These are phyloP conservation scores for Cytospora piceae DNA, from an alignment of 2,329 filamentous ascomycete species.

Conservation along the genomic window DNA sequence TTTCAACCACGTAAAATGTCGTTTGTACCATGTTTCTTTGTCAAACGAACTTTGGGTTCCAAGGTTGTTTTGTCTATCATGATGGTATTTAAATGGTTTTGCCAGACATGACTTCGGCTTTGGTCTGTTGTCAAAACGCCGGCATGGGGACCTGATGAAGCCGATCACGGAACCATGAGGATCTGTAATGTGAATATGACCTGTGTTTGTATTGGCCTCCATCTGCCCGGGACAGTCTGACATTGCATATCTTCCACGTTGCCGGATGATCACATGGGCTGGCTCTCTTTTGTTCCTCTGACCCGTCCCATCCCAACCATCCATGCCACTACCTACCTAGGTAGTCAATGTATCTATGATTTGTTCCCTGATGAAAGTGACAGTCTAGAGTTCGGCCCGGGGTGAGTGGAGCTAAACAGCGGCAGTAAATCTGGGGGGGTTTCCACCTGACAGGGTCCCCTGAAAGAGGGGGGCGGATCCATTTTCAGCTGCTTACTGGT, in stretches of 20 bases:
- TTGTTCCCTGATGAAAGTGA: background rate
- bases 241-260: constrained; percentile 1
- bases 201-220: background rate
- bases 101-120: too few relatives aligned
- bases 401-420: background rate
- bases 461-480: background rate
- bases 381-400: background rate
- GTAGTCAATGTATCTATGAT: too few relatives aligned
- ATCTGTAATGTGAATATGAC: background rate
- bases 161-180: background rate
- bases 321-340: too few relatives aligned
- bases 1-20: too few relatives aligned
- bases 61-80: too few relatives aligned
- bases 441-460: background rate
- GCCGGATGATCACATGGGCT: background rate
- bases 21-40: too few relatives aligned
- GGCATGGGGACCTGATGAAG: too few relatives aligned
- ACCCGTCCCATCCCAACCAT: background rate
- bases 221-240: background rate
- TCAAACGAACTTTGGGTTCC: too few relatives aligned
- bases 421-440: background rate
- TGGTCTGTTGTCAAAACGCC: too few relatives aligned
- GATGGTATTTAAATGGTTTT: too few relatives aligned
- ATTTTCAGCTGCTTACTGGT: background rate
- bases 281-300: background rate